A percentile compares a stretch with the other conserved stretches of the same genome.
Evolutionary conservation across 2,329 filamentous ascomycete species (phyloP).

Genomic region (Fusarium decemcellulare): DNA sequence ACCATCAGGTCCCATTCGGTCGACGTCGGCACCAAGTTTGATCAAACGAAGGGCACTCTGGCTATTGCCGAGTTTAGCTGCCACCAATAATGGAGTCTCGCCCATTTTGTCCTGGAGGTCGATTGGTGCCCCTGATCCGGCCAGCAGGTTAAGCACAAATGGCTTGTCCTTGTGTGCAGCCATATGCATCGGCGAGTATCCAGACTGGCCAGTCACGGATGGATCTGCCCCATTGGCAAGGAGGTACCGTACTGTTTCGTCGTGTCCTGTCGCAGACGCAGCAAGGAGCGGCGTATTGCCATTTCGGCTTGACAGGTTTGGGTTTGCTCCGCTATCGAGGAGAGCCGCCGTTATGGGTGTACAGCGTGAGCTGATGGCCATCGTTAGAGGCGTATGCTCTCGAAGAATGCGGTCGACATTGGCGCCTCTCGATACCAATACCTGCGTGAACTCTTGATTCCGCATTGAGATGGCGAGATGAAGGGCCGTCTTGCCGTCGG

Average conservation of each 20-base stretch:
- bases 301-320: slow-evolving; percentile 44
- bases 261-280: slow-evolving; percentile 46
- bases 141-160: slow-evolving; percentile 40
- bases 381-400: slow-evolving; percentile 46
- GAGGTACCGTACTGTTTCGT: slow-evolving; percentile 48
- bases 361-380: slow-evolving; percentile 46
- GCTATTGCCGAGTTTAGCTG: slow-evolving; percentile 46
- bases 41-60: slow-evolving; percentile 43
- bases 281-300: slow-evolving; percentile 47
- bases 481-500: slow-evolving; percentile 47
- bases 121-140: slow-evolving; percentile 41
- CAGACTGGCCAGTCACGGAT: slow-evolving; percentile 38
- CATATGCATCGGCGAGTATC: slow-evolving; percentile 48
- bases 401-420: slow-evolving; percentile 44
- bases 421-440: slow-evolving; percentile 46
- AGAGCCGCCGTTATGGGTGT: slow-evolving; percentile 46
- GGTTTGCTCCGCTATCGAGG: slow-evolving; percentile 45
- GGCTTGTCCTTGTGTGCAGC: slow-evolving; percentile 47
- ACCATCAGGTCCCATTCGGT: slow-evolving; percentile 44
- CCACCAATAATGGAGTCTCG: slow-evolving; percentile 47
- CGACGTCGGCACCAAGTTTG: slow-evolving; percentile 44
- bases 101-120: slow-evolving; percentile 42
- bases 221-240: slow-evolving; percentile 45
- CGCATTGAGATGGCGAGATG: slow-evolving; percentile 46
- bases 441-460: slow-evolving; percentile 46